phyloP scores from a whole-genome alignment of 495 filamentous ascomycete genomes.

The Daldinia bambusicola region DNA sequence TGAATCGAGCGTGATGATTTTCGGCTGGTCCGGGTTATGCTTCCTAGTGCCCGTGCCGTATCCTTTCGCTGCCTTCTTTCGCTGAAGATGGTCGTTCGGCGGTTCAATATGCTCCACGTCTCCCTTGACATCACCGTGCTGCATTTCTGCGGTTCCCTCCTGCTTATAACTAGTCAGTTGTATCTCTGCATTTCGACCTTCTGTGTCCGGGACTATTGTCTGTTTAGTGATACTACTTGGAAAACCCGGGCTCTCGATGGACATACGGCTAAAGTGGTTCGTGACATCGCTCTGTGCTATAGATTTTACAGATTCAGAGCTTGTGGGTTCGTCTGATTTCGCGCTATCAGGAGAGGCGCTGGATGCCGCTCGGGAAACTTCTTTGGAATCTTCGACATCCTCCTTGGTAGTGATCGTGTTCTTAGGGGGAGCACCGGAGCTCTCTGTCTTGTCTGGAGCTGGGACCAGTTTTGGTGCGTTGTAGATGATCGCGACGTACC shows the following conservation, averaged over 20 bases:
- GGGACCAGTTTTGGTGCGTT: constrained; percentile 72
- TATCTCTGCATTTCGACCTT: constrained; percentile 12
- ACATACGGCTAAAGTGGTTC: constrained; percentile 40
- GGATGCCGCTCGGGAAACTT: constrained; percentile 1
- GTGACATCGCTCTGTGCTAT: constrained; percentile 29
- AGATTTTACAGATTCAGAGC: background rate
- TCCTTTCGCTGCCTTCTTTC: constrained; percentile 42
- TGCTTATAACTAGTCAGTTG: constrained; percentile 6
- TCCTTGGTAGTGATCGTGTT: constrained; percentile 30
- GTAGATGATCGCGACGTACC: constrained; percentile 97
- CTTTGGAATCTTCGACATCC: constrained; percentile 20
- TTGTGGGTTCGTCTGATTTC: constrained; percentile 13
- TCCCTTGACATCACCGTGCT: constrained; percentile 12
- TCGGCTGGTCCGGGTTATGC: constrained; percentile 58
- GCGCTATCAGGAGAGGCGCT: constrained; percentile 2
- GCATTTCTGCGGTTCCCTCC: constrained; percentile 18
- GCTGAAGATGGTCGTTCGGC: constrained; percentile 15
- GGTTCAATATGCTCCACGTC: constrained; percentile 21
- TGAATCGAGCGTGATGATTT: constrained; percentile 91
- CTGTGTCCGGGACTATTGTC: constrained; percentile 18
- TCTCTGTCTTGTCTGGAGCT: constrained; percentile 42
- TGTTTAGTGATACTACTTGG: constrained; percentile 30
- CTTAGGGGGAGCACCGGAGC: constrained; percentile 29
- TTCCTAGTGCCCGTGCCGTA: constrained; percentile 46
- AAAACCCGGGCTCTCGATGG: constrained; percentile 39